Conservation (phyloP, 139 green algal species). For the Micromonas pusilla region DNA sequence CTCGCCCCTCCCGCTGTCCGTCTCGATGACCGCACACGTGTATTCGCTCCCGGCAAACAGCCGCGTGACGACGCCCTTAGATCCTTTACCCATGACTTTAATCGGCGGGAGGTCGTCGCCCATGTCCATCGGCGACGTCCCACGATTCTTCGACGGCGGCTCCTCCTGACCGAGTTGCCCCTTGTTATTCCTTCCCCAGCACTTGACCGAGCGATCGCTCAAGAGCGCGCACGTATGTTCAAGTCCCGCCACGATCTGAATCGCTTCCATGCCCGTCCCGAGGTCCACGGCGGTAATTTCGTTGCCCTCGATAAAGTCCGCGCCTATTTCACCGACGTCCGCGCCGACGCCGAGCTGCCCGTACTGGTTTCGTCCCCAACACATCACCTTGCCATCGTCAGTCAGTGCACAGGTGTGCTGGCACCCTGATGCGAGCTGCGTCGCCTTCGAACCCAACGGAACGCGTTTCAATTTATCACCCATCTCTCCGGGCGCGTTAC, state of each 20-base stretch:
- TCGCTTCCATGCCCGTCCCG: not conserved
- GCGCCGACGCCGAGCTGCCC: not conserved
- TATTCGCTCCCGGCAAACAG: not conserved
- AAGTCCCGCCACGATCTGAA: not conserved
- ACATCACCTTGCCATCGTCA: conserved; percentile 2
- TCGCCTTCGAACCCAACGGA: not conserved
- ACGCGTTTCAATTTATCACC: not conserved
- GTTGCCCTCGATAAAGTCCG: too few species aligned
- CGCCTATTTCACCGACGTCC: too few species aligned
- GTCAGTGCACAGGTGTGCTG: not conserved
- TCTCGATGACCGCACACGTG: not conserved
- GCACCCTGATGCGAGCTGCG: too few species aligned
- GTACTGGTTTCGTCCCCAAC: not conserved
- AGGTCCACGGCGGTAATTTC: conserved; percentile 13
- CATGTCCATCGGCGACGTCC: not conserved
- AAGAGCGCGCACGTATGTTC: not conserved
- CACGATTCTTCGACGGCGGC: not conserved
- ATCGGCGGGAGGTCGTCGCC: not conserved
- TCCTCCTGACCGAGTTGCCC: conserved; percentile 24
- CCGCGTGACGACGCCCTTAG: not conserved
- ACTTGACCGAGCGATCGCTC: not conserved
- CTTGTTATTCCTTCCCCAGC: conserved; percentile 11
- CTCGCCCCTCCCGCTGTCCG: not conserved
- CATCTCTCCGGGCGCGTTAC: conserved; percentile 9
- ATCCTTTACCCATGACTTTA: too few species aligned